A percentile compares a stretch with the other conserved stretches of the same genome.
Conservation (phyloP, 495 filamentous ascomycete genomes). For the Aspergillus cavernicola region DNA sequence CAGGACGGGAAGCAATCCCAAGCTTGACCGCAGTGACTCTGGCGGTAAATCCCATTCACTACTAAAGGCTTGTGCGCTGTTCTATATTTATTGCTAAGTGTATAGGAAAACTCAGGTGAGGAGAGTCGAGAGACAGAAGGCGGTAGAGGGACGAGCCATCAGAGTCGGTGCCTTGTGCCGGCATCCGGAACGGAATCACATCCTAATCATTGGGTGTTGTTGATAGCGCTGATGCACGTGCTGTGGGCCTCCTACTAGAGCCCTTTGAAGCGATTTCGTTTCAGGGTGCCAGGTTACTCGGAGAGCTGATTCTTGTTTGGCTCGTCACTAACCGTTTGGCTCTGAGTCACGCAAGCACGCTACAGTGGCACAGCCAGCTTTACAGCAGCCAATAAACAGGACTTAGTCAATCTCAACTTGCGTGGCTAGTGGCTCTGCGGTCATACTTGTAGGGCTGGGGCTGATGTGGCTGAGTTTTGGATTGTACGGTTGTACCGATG, state of each 20-base stretch:
- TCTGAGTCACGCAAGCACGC: conserved; percentile 1
- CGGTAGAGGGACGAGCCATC: conserved; percentile 3
- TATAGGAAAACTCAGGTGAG: conserved; percentile 8
- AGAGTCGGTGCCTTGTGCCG: neutral
- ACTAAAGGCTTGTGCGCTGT: conserved; percentile 6
- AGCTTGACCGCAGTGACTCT: neutral
- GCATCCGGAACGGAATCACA: neutral
- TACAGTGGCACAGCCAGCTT: neutral
- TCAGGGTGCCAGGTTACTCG: neutral
- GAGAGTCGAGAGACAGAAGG: conserved; percentile 1
- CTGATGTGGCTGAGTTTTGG: conserved; percentile 23
- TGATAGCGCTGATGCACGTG: neutral
- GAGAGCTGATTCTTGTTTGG: neutral
- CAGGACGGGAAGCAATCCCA: neutral
- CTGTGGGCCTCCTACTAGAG: neutral
- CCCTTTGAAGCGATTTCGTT: neutral
- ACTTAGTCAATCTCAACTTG: conserved; percentile 2
- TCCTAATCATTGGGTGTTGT: conserved; percentile 1
- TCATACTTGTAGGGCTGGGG: conserved; percentile 24
- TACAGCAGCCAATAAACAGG: conserved; percentile 1
- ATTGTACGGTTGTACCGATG: conserved; percentile 13
- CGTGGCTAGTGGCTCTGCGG: conserved; percentile 12
- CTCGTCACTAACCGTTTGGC: neutral
- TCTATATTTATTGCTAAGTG: conserved; percentile 13
- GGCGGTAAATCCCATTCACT: conserved; percentile 4